phyloP scores from a whole-genome alignment of 768 basidiomycete genomes.

The Suillus decipiens region DNA sequence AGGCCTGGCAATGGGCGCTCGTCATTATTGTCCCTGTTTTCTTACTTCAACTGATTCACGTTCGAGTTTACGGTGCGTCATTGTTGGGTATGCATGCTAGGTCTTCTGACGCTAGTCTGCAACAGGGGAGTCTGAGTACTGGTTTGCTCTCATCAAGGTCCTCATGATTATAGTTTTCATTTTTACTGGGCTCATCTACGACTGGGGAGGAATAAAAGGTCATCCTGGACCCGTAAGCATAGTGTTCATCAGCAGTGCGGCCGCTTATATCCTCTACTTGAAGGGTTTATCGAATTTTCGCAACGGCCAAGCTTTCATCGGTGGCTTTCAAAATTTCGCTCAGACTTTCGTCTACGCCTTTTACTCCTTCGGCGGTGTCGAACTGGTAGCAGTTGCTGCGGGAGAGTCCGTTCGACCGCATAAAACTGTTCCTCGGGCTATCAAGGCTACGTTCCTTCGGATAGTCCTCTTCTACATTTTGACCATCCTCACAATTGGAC shows the following conservation, averaged over 20 bases:
- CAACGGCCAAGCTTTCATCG: slow-evolving; percentile 52
- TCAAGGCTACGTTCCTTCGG: slow-evolving; percentile 69
- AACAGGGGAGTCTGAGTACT: slow-evolving; percentile 61
- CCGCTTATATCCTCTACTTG: background rate
- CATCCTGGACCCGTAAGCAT: slow-evolving; percentile 57
- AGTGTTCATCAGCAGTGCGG: background rate
- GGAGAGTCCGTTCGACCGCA: slow-evolving; percentile 67
- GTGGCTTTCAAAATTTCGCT: slow-evolving; percentile 53
- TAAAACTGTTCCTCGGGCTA: slow-evolving; percentile 62
- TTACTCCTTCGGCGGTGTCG: slow-evolving; percentile 69
- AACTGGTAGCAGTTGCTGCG: slow-evolving; percentile 72
- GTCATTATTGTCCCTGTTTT: slow-evolving; percentile 57
- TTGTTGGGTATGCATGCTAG: background rate
- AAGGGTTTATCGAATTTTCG: slow-evolving; percentile 56
- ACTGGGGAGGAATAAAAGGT: slow-evolving; percentile 59
- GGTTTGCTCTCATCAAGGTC: slow-evolving; percentile 67
- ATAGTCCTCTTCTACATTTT: slow-evolving; percentile 67
- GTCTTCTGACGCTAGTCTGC: slow-evolving; percentile 5
- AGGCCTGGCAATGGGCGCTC: slow-evolving; percentile 58
- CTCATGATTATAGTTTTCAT: slow-evolving; percentile 63
- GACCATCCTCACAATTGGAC: slow-evolving; percentile 63
- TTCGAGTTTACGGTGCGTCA: slow-evolving; percentile 55
- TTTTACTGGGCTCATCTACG: slow-evolving; percentile 59
- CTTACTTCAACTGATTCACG: slow-evolving; percentile 53
- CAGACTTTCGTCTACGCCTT: slow-evolving; percentile 69